Conservation (phyloP, 2,329 filamentous ascomycete genomes). For the Colletotrichum acutatum region DNA sequence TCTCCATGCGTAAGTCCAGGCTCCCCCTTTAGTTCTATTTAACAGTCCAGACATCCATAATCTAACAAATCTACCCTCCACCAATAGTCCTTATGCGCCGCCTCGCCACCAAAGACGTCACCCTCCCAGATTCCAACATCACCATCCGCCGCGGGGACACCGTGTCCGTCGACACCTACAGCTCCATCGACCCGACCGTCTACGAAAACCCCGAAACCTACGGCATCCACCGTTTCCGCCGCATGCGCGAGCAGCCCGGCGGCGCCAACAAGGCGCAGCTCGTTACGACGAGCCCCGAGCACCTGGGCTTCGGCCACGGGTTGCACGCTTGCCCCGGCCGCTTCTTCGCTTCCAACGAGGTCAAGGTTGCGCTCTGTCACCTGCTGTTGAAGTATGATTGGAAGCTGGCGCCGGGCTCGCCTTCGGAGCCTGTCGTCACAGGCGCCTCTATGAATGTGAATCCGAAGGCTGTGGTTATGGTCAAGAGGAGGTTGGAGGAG, state of each 20-base stretch:
- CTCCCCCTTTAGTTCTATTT: no score
- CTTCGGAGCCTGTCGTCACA: neutral
- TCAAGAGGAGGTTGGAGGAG: neutral
- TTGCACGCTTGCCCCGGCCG: constrained; percentile 11
- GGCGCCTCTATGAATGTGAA: neutral
- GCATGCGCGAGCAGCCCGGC: constrained; percentile 20
- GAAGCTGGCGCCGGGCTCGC: neutral
- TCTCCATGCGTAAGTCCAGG: no score
- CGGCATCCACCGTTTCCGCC: constrained; percentile 7
- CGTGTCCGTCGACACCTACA: neutral
- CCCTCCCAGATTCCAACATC: neutral
- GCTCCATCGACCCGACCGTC: neutral
- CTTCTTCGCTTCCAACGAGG: neutral
- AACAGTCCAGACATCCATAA: no score
- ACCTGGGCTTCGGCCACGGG: constrained; percentile 50
- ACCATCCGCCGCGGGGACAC: neutral
- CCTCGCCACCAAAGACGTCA: neutral
- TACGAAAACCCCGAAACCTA: constrained; percentile 5
- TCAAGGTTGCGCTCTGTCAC: neutral
- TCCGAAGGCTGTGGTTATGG: neutral
- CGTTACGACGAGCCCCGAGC: constrained; percentile 49
- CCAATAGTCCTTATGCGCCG: no score
- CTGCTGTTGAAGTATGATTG: neutral
- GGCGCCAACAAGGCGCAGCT: constrained; percentile 48
- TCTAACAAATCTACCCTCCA: no score